These are phyloP conservation scores for Cladosporium oxysporum DNA, from an alignment of 2,329 filamentous ascomycete species.

Conservation along the genomic window DNA sequence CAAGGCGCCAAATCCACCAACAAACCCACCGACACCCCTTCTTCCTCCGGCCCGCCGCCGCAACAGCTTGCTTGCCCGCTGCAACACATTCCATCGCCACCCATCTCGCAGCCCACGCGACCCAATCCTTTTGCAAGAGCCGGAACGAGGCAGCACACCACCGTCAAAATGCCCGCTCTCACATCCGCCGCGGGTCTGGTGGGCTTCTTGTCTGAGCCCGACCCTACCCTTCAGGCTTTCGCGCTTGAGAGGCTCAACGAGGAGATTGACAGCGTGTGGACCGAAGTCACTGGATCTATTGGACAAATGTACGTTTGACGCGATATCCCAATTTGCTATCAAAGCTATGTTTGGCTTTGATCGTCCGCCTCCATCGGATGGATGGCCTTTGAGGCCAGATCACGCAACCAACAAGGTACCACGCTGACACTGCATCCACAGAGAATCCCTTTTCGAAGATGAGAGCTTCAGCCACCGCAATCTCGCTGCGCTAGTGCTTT, in stretches of 20 bases:
- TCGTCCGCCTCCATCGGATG: background rate
- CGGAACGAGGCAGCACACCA: conserved; percentile 8
- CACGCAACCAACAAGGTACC: conserved; percentile 12
- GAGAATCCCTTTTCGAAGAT: conserved; percentile 97
- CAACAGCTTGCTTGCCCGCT: conserved; percentile 17
- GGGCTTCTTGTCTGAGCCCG: conserved; percentile 92
- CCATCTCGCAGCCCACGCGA: conserved; percentile 15
- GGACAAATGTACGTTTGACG: conserved; percentile 80
- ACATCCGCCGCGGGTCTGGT: conserved; percentile 93
- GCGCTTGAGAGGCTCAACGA: conserved; percentile 93
- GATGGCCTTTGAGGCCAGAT: background rate
- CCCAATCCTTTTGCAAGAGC: background rate
- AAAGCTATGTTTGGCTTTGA: background rate
- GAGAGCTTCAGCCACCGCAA: conserved; percentile 90
- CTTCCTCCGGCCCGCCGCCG: conserved; percentile 16
- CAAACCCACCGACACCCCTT: conserved; percentile 16
- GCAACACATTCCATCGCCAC: conserved; percentile 21
- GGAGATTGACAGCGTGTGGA: conserved; percentile 96
- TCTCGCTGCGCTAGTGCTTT: conserved; percentile 88
- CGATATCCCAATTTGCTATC: background rate
- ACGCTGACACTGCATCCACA: conserved; percentile 43
- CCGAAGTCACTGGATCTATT: conserved; percentile 88
- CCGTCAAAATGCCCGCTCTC: conserved; percentile 75
- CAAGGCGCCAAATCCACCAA: background rate
- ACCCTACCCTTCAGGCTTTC: conserved; percentile 90